Percentiles rank a stretch among this genome's conserved stretches.
Conservation (phyloP, 306 rosid genomes). For the Ochetophila trinervis region DNA sequence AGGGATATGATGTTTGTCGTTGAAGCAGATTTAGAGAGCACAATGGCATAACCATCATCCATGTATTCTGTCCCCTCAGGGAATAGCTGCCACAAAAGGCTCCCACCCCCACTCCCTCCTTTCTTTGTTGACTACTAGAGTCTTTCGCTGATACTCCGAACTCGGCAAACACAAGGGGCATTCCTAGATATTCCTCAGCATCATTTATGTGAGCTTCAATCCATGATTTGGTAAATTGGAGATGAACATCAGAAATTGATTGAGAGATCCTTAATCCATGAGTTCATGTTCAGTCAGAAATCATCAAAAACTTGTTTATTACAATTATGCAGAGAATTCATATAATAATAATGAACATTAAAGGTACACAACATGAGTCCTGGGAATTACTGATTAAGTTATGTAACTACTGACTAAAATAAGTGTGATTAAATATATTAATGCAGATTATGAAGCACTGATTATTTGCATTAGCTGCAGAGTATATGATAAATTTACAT, state of each 20-base stretch:
- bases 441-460: not conserved
- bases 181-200: slow-evolving; percentile 75
- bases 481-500: no score
- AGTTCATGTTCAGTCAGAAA: slow-evolving; percentile 11
- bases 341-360: no score
- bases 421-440: not conserved
- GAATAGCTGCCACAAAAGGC: slow-evolving; percentile 82
- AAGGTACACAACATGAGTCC: no score
- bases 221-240: slow-evolving; percentile 82
- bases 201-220: slow-evolving; percentile 93
- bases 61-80: slow-evolving; percentile 85
- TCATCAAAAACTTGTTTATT: not conserved
- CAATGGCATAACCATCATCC: slow-evolving; percentile 88
- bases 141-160: slow-evolving; percentile 83
- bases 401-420: no score
- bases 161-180: slow-evolving; percentile 82
- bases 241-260: slow-evolving; percentile 57
- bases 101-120: slow-evolving; percentile 88
- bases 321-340: no score
- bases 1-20: slow-evolving; percentile 52
- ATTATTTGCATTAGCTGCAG: not conserved
- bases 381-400: no score
- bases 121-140: slow-evolving; percentile 62
- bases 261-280: slow-evolving; percentile 52
- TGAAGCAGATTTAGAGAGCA: slow-evolving; percentile 61